Percentiles rank a stretch among this genome's conserved stretches.
These are phyloP conservation scores for Dalbergia cochinchinensis DNA, from an alignment of 306 rosid species.

Conservation along the genomic window DNA sequence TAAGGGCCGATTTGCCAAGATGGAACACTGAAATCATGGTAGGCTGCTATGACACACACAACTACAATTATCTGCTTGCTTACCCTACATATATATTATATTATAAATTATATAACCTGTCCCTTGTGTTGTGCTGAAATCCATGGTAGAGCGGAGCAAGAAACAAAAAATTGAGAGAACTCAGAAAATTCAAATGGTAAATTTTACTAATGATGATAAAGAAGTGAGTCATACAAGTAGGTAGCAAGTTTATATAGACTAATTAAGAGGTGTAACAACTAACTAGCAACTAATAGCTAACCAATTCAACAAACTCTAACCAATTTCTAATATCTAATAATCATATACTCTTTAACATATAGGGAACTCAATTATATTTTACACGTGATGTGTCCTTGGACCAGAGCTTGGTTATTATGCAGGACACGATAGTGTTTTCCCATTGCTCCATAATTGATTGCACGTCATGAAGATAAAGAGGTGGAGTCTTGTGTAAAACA, in stretches of 20 bases:
- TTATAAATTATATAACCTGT: neutral
- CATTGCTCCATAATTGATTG: conserved; percentile 20
- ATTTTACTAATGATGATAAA: too few species aligned
- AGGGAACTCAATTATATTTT: conserved; percentile 40
- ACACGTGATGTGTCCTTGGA: conserved; percentile 25
- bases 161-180: too few species aligned
- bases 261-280: too few species aligned
- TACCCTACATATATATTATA: neutral
- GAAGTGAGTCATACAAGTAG: too few species aligned
- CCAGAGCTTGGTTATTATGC: conserved; percentile 17
- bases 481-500: conserved; percentile 13
- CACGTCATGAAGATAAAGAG: conserved; percentile 21
- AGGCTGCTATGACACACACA: conserved; percentile 30
- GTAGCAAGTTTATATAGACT: too few species aligned
- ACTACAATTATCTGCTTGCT: conserved; percentile 9
- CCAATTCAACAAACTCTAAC: too few species aligned
- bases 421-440: conserved; percentile 1
- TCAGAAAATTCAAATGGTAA: too few species aligned
- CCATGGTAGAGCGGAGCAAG: too few species aligned
- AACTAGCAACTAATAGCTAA: too few species aligned
- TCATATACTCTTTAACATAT: neutral
- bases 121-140: neutral
- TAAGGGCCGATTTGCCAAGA: conserved; percentile 88
- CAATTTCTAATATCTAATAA: too few species aligned
- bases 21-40: conserved; percentile 60